Percentiles rank a stretch among this genome's conserved stretches.
These are phyloP conservation scores for Lyophyllum shimeji DNA, from an alignment of 768 basidiomycete genomes.

Conservation along the genomic window DNA sequence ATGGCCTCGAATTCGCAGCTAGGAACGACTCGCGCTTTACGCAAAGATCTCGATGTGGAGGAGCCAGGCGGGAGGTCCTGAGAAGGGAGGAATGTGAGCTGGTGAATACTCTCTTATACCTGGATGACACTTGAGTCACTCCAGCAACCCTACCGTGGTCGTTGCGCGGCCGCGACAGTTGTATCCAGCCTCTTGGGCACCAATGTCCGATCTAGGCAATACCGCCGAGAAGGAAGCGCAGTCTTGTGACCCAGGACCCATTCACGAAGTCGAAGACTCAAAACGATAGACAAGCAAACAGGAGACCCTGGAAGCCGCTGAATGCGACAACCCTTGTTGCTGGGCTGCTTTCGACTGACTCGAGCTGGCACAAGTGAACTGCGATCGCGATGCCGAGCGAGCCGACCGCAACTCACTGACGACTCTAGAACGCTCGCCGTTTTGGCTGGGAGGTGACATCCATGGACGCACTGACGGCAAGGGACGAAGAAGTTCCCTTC, in stretches of 20 bases:
- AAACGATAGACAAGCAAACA: background rate
- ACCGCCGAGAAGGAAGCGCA: background rate
- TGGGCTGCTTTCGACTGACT: no score
- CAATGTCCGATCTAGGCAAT: background rate
- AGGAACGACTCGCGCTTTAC: background rate
- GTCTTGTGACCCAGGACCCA: background rate
- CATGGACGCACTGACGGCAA: background rate
- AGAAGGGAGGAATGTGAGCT: background rate
- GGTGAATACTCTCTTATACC: background rate
- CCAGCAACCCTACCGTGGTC: background rate
- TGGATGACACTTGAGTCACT: background rate
- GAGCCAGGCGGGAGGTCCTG: background rate
- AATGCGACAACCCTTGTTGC: background rate
- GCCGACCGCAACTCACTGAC: no score
- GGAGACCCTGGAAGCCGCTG: background rate
- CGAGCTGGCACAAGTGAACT: no score
- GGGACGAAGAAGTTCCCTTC: background rate
- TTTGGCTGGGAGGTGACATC: no score
- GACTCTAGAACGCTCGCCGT: no score
- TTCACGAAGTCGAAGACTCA: background rate
- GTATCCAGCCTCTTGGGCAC: background rate
- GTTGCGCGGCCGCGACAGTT: background rate
- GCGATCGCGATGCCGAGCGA: no score
- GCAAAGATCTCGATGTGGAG: no score
- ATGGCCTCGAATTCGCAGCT: background rate